Percentiles rank a stretch among this genome's conserved stretches.
phyloP scores from a whole-genome alignment of 768 basidiomycete species.

The Leccinum subtestaceum region DNA sequence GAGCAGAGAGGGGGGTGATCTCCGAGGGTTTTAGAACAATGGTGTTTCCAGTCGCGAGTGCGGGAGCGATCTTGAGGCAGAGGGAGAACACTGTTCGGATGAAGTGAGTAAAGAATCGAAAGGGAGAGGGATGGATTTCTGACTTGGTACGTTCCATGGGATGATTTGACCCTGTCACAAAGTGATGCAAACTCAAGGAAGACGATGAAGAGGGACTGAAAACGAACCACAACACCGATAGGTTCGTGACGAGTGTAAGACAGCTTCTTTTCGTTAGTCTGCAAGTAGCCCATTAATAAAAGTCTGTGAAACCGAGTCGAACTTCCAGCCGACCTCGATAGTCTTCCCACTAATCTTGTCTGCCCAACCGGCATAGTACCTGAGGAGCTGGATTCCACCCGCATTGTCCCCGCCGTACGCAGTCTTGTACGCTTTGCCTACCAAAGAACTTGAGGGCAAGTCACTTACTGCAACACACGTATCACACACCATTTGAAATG shows the following conservation, averaged over 20 bases:
- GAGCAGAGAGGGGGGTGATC: slow-evolving; percentile 8
- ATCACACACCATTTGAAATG: slow-evolving; percentile 1
- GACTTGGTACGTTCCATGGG: slow-evolving; percentile 12
- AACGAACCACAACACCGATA: slow-evolving; percentile 12
- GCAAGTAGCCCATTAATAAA: not conserved
- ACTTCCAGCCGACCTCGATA: not conserved
- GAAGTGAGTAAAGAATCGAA: not conserved
- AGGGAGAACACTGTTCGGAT: slow-evolving; percentile 5
- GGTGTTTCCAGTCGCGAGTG: slow-evolving; percentile 11
- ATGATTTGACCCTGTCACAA: slow-evolving; percentile 10
- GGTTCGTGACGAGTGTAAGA: slow-evolving; percentile 13
- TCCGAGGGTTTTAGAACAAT: slow-evolving; percentile 13
- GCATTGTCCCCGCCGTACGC: not conserved
- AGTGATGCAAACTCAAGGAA: not conserved
- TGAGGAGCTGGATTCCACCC: not conserved
- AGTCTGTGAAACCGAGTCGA: not conserved
- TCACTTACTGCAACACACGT: too few species aligned
- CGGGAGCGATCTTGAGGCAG: slow-evolving; percentile 9
- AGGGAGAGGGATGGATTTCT: not conserved
- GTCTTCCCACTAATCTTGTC: slow-evolving; percentile 11
- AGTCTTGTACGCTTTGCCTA: slow-evolving; percentile 9
- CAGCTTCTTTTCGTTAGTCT: slow-evolving; percentile 6
- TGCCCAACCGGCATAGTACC: slow-evolving; percentile 15
- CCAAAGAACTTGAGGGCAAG: not conserved
- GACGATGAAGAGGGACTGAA: not conserved